Evolutionary conservation across 106 monocot species (phyloP).

Genomic region (Vanilla planifolia): DNA sequence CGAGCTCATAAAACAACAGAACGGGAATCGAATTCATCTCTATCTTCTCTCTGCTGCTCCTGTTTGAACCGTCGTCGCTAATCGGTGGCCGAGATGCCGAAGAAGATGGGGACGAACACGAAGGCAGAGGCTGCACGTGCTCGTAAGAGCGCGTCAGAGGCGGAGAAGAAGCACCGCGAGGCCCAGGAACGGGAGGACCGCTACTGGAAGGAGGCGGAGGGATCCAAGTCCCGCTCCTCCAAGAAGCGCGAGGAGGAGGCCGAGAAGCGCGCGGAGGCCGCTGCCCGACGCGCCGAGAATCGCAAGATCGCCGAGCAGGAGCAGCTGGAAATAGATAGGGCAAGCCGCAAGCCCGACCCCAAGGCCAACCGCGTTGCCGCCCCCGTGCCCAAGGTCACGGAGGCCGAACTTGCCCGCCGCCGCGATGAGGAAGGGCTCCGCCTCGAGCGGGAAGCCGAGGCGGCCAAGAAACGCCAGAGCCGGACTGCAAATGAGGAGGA

Average conservation of each 20-base stretch:
- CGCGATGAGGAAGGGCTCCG: conserved; percentile 61
- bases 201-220: conserved; percentile 68
- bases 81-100: conserved; percentile 90
- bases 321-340: conserved; percentile 53
- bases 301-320: conserved; percentile 66
- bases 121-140: conserved; percentile 82
- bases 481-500: conserved; percentile 85
- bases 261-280: conserved; percentile 68
- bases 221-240: conserved; percentile 54
- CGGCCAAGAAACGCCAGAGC: conserved; percentile 63
- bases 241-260: conserved; percentile 62
- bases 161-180: conserved; percentile 39
- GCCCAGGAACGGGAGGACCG: conserved; percentile 44
- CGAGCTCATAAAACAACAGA: too few species aligned
- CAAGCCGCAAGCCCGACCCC: conserved; percentile 56
- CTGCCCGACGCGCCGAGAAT: conserved; percentile 78
- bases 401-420: conserved; percentile 44
- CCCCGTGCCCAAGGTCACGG: conserved; percentile 43
- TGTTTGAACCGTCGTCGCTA: too few species aligned
- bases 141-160: conserved; percentile 41
- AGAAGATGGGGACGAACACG: conserved; percentile 91
- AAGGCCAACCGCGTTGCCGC: conserved; percentile 69
- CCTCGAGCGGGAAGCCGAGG: conserved; percentile 43
- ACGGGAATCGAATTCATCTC: too few species aligned
- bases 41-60: too few species aligned